Evolutionary conservation across 495 filamentous ascomycete genomes (phyloP), one percentile per base, ranked within the genome.

Genomic region (Sabuloglossum arenarium): DNA sequence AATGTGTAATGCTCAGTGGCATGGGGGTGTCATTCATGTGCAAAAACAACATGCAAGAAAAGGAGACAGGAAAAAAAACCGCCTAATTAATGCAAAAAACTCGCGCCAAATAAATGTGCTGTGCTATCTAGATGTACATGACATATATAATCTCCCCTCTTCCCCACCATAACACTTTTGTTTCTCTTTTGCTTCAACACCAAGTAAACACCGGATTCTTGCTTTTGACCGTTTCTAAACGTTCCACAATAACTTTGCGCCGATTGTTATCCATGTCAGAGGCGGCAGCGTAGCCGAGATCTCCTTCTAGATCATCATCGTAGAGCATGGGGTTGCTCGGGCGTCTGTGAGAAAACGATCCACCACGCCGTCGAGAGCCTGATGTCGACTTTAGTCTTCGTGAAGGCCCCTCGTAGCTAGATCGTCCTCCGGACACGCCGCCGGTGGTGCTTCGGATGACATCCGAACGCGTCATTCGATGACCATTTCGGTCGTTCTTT

Each of bases 181-280:
- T n/a, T n/a, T n/a, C n/a, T n/a, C n/a, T 39, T 39, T 39, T 39
- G 34, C 34, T 51, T 53, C 45, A 96, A 75, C 93, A 98, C 87
- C 91, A 98, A 39, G 85, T 94, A 69, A 98, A 98, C 14, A 98
- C 86, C 16, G 91, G 91, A 66, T 93, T 91, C 67, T 82, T 86
- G 67, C 79, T 84, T 73, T 96, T 97, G 30, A 98, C 90, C 51
- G 88, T 83, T 72, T 97, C 91, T 54, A 98, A 65, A 62, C 91
- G 72, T 71, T 98, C 91, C 39, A 97, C 90, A 73, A 97, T 97
- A 42, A 98, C 93, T 68, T 88, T 89, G 58, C 88, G 77, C 66
- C 82, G 78, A 56, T 85, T 83, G 1, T 86, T 84, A 65, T 95
- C 88, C 82, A 88, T 85, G n/a, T 81, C 93, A 65, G 85, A 84